phyloP scores from a whole-genome alignment of 2,329 filamentous ascomycete species.

The Aspergillus nomiae region DNA sequence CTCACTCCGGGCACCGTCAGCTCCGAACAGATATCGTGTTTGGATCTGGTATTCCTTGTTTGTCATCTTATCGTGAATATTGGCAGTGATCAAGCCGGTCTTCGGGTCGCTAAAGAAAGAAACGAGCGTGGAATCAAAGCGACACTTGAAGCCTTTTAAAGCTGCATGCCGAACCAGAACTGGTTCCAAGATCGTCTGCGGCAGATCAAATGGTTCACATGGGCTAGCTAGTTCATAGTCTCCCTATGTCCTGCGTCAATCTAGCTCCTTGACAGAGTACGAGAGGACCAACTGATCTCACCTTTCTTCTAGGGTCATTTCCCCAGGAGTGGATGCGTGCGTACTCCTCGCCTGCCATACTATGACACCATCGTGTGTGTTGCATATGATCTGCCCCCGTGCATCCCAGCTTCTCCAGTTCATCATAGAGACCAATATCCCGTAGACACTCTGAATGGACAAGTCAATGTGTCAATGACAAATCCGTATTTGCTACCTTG shows the following conservation, averaged over 20 bases:
- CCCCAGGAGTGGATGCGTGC: no score
- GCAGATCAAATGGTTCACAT: constrained; percentile 47
- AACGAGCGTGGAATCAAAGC: constrained; percentile 47
- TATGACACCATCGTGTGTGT: no score
- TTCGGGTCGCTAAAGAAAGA: constrained; percentile 30
- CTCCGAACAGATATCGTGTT: constrained; percentile 61
- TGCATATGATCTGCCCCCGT: no score
- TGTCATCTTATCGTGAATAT: constrained; percentile 41
- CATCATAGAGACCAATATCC: no score
- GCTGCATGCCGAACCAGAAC: constrained; percentile 48
- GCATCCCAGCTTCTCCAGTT: no score
- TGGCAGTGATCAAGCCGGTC: constrained; percentile 30
- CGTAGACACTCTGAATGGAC: no score
- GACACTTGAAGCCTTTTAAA: constrained; percentile 43
- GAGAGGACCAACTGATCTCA: no score
- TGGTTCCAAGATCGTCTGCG: constrained; percentile 54
- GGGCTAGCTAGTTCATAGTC: constrained; percentile 48
- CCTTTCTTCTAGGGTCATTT: no score
- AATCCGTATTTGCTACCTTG: no score
- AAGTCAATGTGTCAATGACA: no score
- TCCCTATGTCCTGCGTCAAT: constrained; percentile 31
- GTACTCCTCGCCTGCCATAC: no score
- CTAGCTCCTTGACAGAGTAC: no score
- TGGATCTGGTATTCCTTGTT: constrained; percentile 47
- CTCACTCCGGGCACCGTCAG: constrained; percentile 45